Evolutionary conservation across 768 basidiomycete genomes (phyloP).

Genomic region (Tulasnella sp.): DNA sequence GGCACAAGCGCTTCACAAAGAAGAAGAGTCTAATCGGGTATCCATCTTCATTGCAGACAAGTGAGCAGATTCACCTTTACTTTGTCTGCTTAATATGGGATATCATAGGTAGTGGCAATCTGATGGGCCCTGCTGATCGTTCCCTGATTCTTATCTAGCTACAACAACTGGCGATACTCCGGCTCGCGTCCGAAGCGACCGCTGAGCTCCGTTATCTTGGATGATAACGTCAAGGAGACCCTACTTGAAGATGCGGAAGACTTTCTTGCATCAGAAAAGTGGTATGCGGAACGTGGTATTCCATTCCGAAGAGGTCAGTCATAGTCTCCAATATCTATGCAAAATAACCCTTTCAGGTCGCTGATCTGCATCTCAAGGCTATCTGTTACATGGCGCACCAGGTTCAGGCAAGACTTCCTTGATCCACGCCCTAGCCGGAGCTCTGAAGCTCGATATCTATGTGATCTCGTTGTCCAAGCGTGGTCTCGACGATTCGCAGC

Average conservation of each 20-base stretch:
- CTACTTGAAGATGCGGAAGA: slow-evolving; percentile 58
- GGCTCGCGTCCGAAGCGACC: slow-evolving; percentile 53
- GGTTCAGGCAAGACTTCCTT: slow-evolving; percentile 72
- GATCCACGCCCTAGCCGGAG: slow-evolving; percentile 68
- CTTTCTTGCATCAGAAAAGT: slow-evolving; percentile 53
- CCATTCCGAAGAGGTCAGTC: slow-evolving; percentile 74
- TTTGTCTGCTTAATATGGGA: too few relatives aligned
- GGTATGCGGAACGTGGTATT: slow-evolving; percentile 69
- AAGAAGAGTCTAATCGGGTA: slow-evolving; percentile 42
- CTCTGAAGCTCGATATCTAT: slow-evolving; percentile 62
- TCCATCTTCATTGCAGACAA: slow-evolving; percentile 34
- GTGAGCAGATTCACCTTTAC: background rate
- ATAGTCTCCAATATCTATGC: slow-evolving; percentile 24
- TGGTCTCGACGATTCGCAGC: slow-evolving; percentile 50
- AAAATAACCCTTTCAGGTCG: slow-evolving; percentile 14
- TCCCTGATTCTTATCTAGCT: background rate
- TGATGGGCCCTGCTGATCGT: slow-evolving; percentile 27
- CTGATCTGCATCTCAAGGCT: slow-evolving; percentile 27
- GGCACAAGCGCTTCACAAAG: slow-evolving; percentile 40
- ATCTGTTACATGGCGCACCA: slow-evolving; percentile 45
- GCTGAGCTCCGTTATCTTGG: slow-evolving; percentile 54
- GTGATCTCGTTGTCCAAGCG: slow-evolving; percentile 53
- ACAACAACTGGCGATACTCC: slow-evolving; percentile 42
- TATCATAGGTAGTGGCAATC: slow-evolving; percentile 22
- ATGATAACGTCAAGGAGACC: slow-evolving; percentile 53